These are phyloP conservation scores for Stygiomarasmius scandens DNA, from an alignment of 1,284 basidiomycete genomes.

Conservation along the genomic window DNA sequence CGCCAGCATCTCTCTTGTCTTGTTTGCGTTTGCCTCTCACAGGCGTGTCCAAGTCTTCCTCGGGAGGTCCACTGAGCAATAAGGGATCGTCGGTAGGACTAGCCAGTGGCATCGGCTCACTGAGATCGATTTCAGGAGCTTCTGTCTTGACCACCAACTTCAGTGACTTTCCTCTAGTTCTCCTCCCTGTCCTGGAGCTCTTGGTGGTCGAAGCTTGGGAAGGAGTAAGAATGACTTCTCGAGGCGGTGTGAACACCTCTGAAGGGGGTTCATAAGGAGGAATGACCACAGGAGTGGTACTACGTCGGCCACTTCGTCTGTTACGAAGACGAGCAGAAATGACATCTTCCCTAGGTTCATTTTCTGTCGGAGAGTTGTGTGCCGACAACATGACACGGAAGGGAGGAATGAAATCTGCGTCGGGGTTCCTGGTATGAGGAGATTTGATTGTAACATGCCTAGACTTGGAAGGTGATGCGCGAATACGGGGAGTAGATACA, in stretches of 20 bases:
- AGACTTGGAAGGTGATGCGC: constrained; percentile 33
- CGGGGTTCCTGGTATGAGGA: constrained; percentile 49
- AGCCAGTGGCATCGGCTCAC: constrained; percentile 59
- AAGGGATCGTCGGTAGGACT: constrained; percentile 77
- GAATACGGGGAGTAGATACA: constrained; percentile 25
- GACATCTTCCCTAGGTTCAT: neutral
- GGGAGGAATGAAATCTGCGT: constrained; percentile 54
- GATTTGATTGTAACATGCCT: constrained; percentile 37
- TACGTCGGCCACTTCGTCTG: constrained; percentile 30
- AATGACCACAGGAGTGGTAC: constrained; percentile 45
- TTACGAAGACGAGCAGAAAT: neutral
- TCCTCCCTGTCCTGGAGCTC: constrained; percentile 5
- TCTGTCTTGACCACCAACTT: constrained; percentile 53
- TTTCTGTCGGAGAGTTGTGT: neutral
- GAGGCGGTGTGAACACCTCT: constrained; percentile 71
- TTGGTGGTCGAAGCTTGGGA: constrained; percentile 23
- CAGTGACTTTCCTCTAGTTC: constrained; percentile 1
- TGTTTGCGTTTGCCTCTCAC: neutral
- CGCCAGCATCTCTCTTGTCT: constrained; percentile 7
- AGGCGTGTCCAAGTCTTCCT: constrained; percentile 2
- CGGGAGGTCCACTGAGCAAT: constrained; percentile 50
- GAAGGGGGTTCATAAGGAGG: constrained; percentile 64
- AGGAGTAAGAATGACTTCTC: constrained; percentile 56
- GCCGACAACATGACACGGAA: constrained; percentile 21
- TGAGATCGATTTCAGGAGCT: constrained; percentile 56